Conservation (phyloP, 306 rosid genomes). For the Inga oerstediana region DNA sequence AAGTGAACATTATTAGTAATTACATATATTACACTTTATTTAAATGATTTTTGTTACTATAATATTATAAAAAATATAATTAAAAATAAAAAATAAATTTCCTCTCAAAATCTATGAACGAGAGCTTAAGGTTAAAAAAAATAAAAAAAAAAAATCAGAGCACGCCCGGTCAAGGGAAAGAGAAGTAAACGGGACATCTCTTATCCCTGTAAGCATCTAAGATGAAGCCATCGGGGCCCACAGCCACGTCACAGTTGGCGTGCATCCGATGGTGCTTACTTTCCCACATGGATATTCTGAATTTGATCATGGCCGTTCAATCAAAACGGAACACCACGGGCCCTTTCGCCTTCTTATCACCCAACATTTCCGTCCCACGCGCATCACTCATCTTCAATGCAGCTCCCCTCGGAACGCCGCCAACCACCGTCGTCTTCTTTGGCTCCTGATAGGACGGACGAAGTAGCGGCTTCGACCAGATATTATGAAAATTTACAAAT, state of each 20-base stretch:
- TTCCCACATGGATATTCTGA: constrained; percentile 65
- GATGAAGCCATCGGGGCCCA: constrained; percentile 69
- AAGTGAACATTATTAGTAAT: background rate
- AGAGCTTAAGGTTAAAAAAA: too few species aligned
- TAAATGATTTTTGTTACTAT: background rate
- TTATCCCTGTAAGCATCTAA: constrained; percentile 42
- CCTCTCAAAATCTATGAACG: background rate
- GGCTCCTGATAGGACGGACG: constrained; percentile 62
- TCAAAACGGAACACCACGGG: constrained; percentile 65
- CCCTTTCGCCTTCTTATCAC: constrained; percentile 55
- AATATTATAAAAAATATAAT: background rate
- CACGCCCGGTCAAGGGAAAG: background rate
- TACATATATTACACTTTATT: background rate
- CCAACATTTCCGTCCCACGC: constrained; percentile 62
- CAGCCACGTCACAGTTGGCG: constrained; percentile 63
- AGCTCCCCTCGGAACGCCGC: constrained; percentile 46
- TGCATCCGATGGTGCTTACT: constrained; percentile 71
- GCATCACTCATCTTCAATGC: constrained; percentile 49
- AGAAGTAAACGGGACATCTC: constrained; percentile 75
- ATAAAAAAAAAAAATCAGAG: background rate
- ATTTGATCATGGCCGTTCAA: constrained; percentile 53
- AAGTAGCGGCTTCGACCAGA: constrained; percentile 47
- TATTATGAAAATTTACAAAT: constrained; percentile 1
- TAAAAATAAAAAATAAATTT: background rate
- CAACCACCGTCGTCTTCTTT: constrained; percentile 54